A percentile compares a stretch with the other conserved stretches of the same genome.
phyloP scores from a whole-genome alignment of 495 filamentous ascomycete species.

The Glutinoglossum americanum region DNA sequence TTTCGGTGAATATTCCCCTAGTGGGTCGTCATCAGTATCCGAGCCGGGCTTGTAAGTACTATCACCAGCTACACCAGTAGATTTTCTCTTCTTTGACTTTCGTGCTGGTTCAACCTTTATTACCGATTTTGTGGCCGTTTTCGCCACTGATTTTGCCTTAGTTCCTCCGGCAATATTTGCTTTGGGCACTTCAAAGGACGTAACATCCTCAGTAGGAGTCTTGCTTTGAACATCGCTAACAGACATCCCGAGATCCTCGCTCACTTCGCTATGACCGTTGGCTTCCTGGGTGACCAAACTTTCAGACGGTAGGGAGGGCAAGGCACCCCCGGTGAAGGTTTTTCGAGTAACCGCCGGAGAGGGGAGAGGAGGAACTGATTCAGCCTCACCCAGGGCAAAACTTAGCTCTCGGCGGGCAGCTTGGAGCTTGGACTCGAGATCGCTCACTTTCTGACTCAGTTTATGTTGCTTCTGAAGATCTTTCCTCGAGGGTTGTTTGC shows the following conservation, averaged over 20 bases:
- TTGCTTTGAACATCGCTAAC: background rate
- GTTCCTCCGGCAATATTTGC: background rate
- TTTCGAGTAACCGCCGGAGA: slow-evolving; percentile 17
- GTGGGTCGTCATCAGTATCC: background rate
- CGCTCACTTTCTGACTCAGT: slow-evolving; percentile 40
- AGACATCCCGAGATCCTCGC: background rate
- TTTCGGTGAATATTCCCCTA: background rate
- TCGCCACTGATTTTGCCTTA: background rate
- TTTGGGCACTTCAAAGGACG: background rate
- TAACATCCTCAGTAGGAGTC: background rate
- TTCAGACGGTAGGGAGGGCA: slow-evolving; percentile 39
- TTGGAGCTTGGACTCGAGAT: slow-evolving; percentile 40
- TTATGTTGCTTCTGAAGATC: slow-evolving; percentile 40
- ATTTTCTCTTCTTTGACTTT: background rate
- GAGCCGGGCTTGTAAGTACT: background rate
- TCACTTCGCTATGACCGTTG: background rate
- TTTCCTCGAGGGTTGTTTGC: slow-evolving; percentile 32
- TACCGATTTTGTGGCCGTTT: background rate
- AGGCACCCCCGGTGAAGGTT: slow-evolving; percentile 31
- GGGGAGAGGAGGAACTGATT: slow-evolving; percentile 13
- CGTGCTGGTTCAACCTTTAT: background rate
- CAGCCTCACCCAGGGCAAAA: slow-evolving; percentile 22
- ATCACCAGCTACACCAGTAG: background rate
- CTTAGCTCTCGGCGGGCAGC: slow-evolving; percentile 35
- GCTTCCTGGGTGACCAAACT: slow-evolving; percentile 14